These are phyloP conservation scores for Beta corolliflora DNA, from an alignment of 179 eudicot species.

Conservation along the genomic window DNA sequence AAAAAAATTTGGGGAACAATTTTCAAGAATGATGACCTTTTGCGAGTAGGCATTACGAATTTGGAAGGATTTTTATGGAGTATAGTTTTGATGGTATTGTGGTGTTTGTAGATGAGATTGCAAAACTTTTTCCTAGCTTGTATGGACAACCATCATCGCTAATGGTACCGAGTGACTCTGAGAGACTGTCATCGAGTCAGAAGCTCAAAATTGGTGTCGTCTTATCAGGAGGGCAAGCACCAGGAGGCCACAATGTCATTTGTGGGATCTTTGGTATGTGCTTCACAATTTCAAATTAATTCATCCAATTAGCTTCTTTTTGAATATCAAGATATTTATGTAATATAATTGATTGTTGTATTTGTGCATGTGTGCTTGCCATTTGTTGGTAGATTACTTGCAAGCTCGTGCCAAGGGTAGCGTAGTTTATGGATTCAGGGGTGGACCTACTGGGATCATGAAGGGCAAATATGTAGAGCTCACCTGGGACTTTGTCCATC, in stretches of 20 bases:
- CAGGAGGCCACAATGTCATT: constrained; percentile 98
- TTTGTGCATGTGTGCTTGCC: constrained; percentile 11
- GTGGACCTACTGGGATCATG: constrained; percentile 99
- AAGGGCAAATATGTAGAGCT: constrained; percentile 74
- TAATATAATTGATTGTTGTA: neutral
- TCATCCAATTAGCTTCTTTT: too few species aligned
- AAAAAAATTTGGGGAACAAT: too few species aligned
- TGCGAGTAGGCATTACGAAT: neutral
- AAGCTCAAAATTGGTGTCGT: constrained; percentile 92
- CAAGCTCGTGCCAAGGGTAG: constrained; percentile 85
- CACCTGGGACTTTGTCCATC: constrained; percentile 78
- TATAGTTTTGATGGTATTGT: neutral
- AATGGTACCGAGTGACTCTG: constrained; percentile 63
- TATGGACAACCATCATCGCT: constrained; percentile 86
- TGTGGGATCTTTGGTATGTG: constrained; percentile 89
- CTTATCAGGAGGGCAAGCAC: constrained; percentile 97
- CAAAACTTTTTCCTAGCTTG: constrained; percentile 76
- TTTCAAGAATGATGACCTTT: too few species aligned
- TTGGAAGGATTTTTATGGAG: neutral
- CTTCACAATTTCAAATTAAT: neutral
- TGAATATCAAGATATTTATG: neutral
- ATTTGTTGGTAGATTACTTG: constrained; percentile 64
- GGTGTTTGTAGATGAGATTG: constrained; percentile 72
- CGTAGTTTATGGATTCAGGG: constrained; percentile 79
- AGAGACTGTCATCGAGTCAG: constrained; percentile 40